phyloP scores from a whole-genome alignment of 2,329 filamentous ascomycete genomes.

The Didymosphaeria variabile region DNA sequence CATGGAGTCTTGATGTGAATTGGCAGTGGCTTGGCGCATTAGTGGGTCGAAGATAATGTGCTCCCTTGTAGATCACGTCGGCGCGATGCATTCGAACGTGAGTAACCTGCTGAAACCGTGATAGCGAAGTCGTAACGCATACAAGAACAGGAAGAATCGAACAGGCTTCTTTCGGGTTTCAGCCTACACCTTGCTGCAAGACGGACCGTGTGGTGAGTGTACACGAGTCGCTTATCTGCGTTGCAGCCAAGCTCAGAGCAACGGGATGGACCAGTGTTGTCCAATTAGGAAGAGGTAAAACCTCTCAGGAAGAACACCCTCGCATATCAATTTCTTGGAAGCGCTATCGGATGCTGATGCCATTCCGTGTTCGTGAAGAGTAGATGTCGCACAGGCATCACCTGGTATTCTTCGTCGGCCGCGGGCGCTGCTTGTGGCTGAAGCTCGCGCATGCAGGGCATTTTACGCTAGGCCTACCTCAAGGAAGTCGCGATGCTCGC shows the following conservation, averaged over 20 bases:
- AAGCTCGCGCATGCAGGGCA: background rate
- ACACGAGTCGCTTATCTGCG: constrained; percentile 28
- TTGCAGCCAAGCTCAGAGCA: constrained; percentile 18
- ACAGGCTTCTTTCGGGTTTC: constrained; percentile 6
- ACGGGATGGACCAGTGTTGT: constrained; percentile 9
- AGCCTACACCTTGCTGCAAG: constrained; percentile 11
- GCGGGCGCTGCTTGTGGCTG: background rate
- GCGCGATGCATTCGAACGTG: constrained; percentile 11
- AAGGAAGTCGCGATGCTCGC: background rate
- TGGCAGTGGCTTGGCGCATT: background rate
- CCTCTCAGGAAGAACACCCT: constrained; percentile 18
- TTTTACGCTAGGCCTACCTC: background rate
- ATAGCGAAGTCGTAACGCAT: constrained; percentile 13
- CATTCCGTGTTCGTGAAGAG: constrained; percentile 5
- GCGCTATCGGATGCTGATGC: background rate
- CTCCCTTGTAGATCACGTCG: background rate
- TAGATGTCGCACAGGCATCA: background rate
- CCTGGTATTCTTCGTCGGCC: background rate
- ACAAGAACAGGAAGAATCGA: background rate
- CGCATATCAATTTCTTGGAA: background rate
- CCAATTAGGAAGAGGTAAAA: constrained; percentile 19
- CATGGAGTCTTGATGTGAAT: constrained; percentile 1
- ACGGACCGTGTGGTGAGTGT: constrained; percentile 12
- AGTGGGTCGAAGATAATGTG: constrained; percentile 6
- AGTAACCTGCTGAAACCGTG: constrained; percentile 11